phyloP scores from a whole-genome alignment of 1,284 basidiomycete species.

The Exobasidium rhododendri region DNA sequence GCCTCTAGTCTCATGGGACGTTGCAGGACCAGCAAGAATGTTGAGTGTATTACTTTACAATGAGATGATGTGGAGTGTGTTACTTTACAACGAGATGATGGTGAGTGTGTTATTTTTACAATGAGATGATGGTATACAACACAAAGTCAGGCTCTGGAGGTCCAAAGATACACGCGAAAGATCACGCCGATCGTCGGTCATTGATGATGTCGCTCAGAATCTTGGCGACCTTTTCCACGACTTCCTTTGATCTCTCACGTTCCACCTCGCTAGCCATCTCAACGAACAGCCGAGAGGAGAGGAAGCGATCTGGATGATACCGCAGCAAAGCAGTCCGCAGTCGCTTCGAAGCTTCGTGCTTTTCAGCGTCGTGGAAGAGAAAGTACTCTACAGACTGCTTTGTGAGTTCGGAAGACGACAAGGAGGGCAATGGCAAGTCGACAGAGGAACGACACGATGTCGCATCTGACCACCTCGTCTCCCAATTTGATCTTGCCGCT shows the following conservation, averaged over 20 bases:
- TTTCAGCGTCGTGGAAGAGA: conserved; percentile 6
- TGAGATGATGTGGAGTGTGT: too few relatives aligned
- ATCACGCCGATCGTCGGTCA: neutral
- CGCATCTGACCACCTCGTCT: neutral
- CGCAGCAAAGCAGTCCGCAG: conserved; percentile 7
- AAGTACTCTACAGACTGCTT: conserved; percentile 3
- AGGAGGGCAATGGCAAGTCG: conserved; percentile 2
- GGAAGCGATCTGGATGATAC: conserved; percentile 14
- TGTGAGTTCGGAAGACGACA: neutral
- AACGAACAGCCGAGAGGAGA: neutral
- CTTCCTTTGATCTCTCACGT: neutral
- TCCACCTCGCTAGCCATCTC: neutral
- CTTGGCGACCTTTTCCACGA: neutral
- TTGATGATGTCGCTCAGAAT: conserved; percentile 1
- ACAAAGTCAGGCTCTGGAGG: too few relatives aligned
- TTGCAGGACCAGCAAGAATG: too few relatives aligned
- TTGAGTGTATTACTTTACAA: too few relatives aligned
- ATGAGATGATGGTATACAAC: too few relatives aligned
- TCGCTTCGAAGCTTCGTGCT: neutral
- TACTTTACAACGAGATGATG: too few relatives aligned
- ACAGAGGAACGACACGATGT: neutral
- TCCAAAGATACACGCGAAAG: too few relatives aligned
- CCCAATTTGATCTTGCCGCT: neutral
- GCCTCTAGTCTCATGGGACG: too few relatives aligned
- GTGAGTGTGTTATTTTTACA: too few relatives aligned